Evolutionary conservation across 1,284 basidiomycete species (phyloP).

Genomic region (Ustilago bromivora): DNA sequence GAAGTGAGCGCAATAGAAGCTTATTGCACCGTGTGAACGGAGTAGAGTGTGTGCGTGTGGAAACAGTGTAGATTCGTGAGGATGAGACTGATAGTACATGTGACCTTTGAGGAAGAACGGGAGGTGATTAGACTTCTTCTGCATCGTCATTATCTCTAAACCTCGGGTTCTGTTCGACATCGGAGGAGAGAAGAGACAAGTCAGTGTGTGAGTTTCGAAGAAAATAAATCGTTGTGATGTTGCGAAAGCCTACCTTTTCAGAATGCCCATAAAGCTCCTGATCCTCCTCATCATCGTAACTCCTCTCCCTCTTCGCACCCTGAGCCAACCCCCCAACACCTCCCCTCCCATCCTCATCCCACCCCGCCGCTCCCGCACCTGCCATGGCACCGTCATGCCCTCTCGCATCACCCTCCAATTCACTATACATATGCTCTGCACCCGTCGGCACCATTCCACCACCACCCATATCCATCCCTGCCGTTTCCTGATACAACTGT

Average conservation of each 20-base stretch:
- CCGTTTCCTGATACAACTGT: slow-evolving; percentile 83
- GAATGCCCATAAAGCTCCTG: slow-evolving; percentile 34
- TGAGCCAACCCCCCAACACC: not conserved
- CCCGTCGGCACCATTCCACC: slow-evolving; percentile 47
- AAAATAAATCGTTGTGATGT: not conserved
- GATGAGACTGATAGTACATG: slow-evolving; percentile 3
- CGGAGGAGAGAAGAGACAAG: not conserved
- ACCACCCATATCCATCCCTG: slow-evolving; percentile 36
- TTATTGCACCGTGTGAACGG: not conserved
- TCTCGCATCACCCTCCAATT: slow-evolving; percentile 39
- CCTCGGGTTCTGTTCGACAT: slow-evolving; percentile 59
- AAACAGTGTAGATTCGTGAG: not conserved
- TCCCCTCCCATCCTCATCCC: not conserved
- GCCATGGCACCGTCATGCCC: slow-evolving; percentile 17
- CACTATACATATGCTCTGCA: slow-evolving; percentile 50
- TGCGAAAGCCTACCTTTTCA: slow-evolving; percentile 17
- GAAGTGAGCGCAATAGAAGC: not conserved
- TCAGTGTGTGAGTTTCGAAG: not conserved
- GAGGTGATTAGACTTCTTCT: slow-evolving; percentile 40
- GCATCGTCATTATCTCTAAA: slow-evolving; percentile 69
- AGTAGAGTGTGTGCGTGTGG: not conserved
- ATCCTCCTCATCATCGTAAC: slow-evolving; percentile 46
- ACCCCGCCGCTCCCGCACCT: not conserved
- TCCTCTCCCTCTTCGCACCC: slow-evolving; percentile 76
- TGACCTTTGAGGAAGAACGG: not conserved